phyloP scores from a whole-genome alignment of 345 rosid species.

The Dipteronia dyeriana region DNA sequence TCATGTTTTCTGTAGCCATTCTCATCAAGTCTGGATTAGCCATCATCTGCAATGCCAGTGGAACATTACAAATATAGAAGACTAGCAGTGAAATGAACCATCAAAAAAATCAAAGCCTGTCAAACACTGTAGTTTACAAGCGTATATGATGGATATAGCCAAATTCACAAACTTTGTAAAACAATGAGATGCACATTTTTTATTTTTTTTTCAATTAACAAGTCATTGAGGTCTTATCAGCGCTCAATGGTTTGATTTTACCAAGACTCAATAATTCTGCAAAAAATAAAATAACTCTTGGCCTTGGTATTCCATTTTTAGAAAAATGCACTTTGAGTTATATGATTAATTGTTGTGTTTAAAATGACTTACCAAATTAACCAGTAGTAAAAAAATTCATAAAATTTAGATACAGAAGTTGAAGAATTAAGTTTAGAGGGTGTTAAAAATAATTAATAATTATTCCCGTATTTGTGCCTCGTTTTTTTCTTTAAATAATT shows the following conservation, averaged over 20 bases:
- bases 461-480: not conserved
- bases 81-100: not conserved
- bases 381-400: not conserved
- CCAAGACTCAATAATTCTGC: not conserved
- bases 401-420: not conserved
- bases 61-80: not conserved
- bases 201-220: not conserved
- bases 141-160: not conserved
- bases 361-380: no score
- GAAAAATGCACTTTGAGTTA: no score
- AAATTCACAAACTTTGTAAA: not conserved
- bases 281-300: not conserved
- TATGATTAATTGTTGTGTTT: no score
- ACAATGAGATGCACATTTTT: no score
- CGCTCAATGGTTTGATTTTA: not conserved
- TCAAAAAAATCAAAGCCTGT: not conserved
- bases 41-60: conserved; percentile 67
- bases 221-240: not conserved
- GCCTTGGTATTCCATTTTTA: no score
- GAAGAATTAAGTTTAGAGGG: not conserved
- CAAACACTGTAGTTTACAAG: no score
- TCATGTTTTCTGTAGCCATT: conserved; percentile 95
- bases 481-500: not conserved
- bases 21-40: conserved; percentile 93
- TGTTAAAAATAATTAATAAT: not conserved